These are phyloP conservation scores for Sanghuangporus baumii DNA, from an alignment of 1,284 basidiomycete genomes.

Conservation along the genomic window DNA sequence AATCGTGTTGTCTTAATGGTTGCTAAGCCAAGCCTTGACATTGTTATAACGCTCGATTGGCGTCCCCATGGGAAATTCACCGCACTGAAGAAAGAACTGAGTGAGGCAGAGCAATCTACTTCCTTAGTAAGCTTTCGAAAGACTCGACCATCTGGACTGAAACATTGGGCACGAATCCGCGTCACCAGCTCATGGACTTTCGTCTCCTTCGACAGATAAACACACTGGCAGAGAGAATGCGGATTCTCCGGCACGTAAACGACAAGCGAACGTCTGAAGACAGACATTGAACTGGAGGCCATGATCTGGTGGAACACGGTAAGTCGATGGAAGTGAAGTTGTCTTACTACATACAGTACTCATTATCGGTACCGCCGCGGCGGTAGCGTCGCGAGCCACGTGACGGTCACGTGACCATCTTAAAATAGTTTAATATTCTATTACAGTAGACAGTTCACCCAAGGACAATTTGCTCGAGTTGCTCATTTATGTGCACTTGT, in stretches of 20 bases:
- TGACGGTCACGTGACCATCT: no score
- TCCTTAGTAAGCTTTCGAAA: not conserved
- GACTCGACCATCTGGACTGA: not conserved
- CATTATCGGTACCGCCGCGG: no score
- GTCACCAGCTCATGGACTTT: not conserved
- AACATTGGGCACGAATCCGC: not conserved
- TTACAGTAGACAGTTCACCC: no score
- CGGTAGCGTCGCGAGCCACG: no score
- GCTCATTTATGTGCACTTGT: no score
- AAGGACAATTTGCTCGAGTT: no score
- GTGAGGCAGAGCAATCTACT: not conserved
- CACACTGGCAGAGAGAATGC: not conserved
- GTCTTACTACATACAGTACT: no score
- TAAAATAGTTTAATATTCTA: no score
- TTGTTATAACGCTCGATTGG: not conserved
- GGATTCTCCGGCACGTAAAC: not conserved
- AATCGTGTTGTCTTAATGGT: not conserved
- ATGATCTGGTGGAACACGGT: no score
- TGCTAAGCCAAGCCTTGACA: not conserved
- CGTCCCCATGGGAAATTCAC: not conserved
- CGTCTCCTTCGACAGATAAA: not conserved
- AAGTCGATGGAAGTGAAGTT: no score
- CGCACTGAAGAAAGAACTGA: not conserved
- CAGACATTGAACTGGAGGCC: no score
- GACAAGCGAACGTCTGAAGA: not conserved